Evolutionary conservation across 306 rosid genomes (phyloP), one percentile per base, ranked within the genome.

Genomic region (Benincasa hispida): DNA sequence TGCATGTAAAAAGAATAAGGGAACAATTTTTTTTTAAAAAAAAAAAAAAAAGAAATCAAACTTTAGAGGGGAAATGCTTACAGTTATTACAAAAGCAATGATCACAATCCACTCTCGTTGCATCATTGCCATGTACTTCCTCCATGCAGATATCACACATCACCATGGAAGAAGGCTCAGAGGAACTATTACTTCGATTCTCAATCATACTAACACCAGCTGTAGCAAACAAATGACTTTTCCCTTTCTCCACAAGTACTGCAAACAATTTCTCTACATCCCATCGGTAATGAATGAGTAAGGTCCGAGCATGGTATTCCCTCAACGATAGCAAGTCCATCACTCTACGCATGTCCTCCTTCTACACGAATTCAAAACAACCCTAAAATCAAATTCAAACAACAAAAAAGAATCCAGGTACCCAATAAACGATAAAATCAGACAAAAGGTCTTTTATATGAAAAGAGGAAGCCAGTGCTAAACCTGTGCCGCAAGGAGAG

Each of bases 81-180:
- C 99, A 94, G 70, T 28, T 37, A 79, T 94, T 94, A 90, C 97
- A 94, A 84, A 85, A 94, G 86, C 93, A 84, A 86, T 94, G 99
- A 72, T 97, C 93, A 65, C 99, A 95, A 66, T 90, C 97, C 96
- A 90, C 88, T 81, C 86, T 89, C 41, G 99, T 90, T 42, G 91
- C 72, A 74, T 90, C 89, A 45, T 63, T 54, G 58, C 88, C 56
- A 51, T 93, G 84, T 61, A 92, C 81, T 53, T 89, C 95, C 39
- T 92, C 99, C 15, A 90, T 85, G 84, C 99, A 94, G 82, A 92
- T 86, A 78, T 79, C 91, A 18, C 99, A 94, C 84, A 72, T 81
- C 34, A 86, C 63, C 15, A 81, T 73, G 54, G 91, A 76, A 75
- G 75, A 56, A 69, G 84, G 74, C 30, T 39, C 76, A 8, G 73